Evolutionary conservation across 108 stramenopile species (phyloP).

Genomic region (Skeletonema tropicum): DNA sequence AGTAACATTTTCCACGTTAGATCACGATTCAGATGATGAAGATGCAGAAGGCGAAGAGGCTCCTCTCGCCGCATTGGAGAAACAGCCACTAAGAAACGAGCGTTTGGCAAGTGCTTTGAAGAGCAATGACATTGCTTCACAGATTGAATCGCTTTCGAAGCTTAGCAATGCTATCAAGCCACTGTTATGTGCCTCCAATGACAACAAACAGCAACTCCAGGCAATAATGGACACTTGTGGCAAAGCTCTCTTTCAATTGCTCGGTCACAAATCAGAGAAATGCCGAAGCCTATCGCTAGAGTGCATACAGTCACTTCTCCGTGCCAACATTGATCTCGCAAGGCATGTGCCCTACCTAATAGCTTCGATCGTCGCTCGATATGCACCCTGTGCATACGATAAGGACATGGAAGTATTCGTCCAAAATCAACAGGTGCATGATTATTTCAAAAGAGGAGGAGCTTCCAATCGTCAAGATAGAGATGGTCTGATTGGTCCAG

Average conservation of each 20-base stretch:
- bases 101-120: conserved; percentile 38
- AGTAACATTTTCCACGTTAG: neutral
- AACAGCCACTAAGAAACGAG: conserved; percentile 28
- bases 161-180: conserved; percentile 30
- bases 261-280: conserved; percentile 40
- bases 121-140: conserved; percentile 21
- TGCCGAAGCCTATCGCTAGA: conserved; percentile 52
- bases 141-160: conserved; percentile 24
- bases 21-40: conserved; percentile 51
- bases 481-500: conserved; percentile 23
- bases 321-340: conserved; percentile 36
- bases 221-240: conserved; percentile 39
- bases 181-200: conserved; percentile 11
- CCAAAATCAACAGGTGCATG: conserved; percentile 50
- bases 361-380: conserved; percentile 53
- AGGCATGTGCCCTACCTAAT: conserved; percentile 59
- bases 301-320: conserved; percentile 40
- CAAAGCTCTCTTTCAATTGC: conserved; percentile 28
- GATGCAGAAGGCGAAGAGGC: conserved; percentile 30
- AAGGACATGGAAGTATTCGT: conserved; percentile 66
- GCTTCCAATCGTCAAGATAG: conserved; percentile 59
- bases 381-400: conserved; percentile 50
- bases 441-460: conserved; percentile 62
- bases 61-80: neutral
- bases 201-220: conserved; percentile 25